These are phyloP conservation scores for Eimeria nieschulzi DNA, from an alignment of 169 alveolate species.

Conservation along the genomic window DNA sequence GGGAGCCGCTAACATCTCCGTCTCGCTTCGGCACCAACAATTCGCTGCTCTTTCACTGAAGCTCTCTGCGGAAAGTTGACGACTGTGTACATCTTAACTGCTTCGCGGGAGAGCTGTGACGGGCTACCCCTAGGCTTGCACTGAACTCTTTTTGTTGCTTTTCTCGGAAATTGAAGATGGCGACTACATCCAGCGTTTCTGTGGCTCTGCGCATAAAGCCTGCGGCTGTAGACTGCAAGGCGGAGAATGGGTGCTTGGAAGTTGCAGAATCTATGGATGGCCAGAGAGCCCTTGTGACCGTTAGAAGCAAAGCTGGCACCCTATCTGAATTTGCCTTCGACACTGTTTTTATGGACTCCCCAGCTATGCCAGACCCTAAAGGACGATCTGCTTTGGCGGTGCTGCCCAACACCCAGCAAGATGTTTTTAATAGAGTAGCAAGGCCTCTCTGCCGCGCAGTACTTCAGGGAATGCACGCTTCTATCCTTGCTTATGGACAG, in stretches of 20 bases:
- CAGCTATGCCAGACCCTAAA: not conserved
- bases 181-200: not conserved
- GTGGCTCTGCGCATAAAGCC: not conserved
- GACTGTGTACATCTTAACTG: too few relatives aligned
- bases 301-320: not conserved
- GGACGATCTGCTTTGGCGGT: not conserved
- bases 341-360: not conserved
- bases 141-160: too few relatives aligned
- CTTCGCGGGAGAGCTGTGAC: too few relatives aligned
- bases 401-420: slow-evolving; percentile 29
- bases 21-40: too few relatives aligned
- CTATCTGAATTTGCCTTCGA: not conserved
- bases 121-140: too few relatives aligned
- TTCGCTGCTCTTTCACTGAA: too few relatives aligned
- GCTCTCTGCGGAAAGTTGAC: too few relatives aligned
- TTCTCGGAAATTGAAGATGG: too few relatives aligned
- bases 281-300: not conserved
- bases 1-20: too few relatives aligned
- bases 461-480: slow-evolving; percentile 41
- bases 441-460: slow-evolving; percentile 37
- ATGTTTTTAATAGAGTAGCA: slow-evolving; percentile 27
- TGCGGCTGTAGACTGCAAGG: not conserved
- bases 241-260: not conserved
- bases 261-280: not conserved
- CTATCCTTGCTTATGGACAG: slow-evolving; percentile 56